Evolutionary conservation across 768 basidiomycete genomes (phyloP), one percentile per base, ranked within the genome.

Genomic region (Lentinula raphanica): DNA sequence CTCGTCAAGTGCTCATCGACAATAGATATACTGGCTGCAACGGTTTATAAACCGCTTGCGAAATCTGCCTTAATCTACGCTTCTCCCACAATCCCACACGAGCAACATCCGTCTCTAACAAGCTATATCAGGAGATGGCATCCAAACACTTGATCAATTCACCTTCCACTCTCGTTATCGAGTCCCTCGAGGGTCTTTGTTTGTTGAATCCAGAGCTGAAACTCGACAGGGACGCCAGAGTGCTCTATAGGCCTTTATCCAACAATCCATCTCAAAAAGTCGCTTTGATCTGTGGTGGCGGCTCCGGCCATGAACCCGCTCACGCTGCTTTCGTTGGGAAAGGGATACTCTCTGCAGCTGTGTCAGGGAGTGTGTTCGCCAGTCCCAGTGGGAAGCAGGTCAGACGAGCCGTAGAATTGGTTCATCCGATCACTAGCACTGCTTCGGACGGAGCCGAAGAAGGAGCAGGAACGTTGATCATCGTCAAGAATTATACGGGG

Each of bases 241-340:
- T 49, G 86, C 92, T 90, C 36, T 36, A 45, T n/a, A 8, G 19
- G 32, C 56, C 44, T 25, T 31, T 87, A 64, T 71, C 83, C 53
- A 73, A 81, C 25, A 63, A 72, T n/a, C 79, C 71, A 31, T 82
- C 88, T 68, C 79, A 81, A 23, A 85, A 84, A 66, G 92, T 94
- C 42, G 82, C 88, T 2, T 74, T 94, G 13, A 76, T 94, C 64
- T 92, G 88, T 64, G 92, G 92, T 8, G 92, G 92, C 5, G 92
- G 92, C 31, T 84, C 87, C 25, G 91, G 95, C 4, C 95, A 97
- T 67, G 95, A 97, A 66, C 95, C 95, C 6, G 83, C 93, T 15
- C 93, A 94, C 71, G 83, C 91, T 4, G 90, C 84, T 1, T 94
- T 90, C 64, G 93, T 96, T n/a, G 89, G 90, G 39, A 71, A 83